Percentiles rank a stretch among this genome's conserved stretches.
Conservation (phyloP, 2,329 filamentous ascomycete genomes). For the Apiospora aurea region DNA sequence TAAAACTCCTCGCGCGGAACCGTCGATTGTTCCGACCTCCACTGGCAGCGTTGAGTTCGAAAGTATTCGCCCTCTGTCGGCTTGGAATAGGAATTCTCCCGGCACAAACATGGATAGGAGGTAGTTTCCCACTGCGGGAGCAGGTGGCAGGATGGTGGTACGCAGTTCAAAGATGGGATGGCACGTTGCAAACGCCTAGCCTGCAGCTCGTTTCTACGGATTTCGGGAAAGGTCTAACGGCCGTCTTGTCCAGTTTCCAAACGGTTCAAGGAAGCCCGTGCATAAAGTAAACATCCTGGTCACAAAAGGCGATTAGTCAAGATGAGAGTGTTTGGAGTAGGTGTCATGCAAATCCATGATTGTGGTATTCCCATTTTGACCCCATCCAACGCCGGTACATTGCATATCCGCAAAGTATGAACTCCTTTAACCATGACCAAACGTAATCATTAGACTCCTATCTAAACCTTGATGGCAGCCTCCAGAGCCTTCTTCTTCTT, state of each 20-base stretch:
- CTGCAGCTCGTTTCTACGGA: not conserved
- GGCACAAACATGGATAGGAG: not conserved
- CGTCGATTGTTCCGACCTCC: not conserved
- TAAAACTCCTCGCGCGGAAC: not conserved
- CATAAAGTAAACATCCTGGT: not conserved
- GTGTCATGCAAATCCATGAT: conserved; percentile 44
- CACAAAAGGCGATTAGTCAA: conserved; percentile 11
- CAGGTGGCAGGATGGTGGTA: not conserved
- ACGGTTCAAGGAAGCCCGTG: conserved; percentile 1
- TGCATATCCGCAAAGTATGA: conserved; percentile 41
- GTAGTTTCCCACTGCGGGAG: not conserved
- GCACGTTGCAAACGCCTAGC: not conserved
- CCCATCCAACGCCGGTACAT: conserved; percentile 45
- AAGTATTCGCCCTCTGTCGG: not conserved
- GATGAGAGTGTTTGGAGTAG: conserved; percentile 34
- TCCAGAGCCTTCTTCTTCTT: conserved; percentile 97
- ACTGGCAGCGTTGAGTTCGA: not conserved
- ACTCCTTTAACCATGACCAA: conserved; percentile 42
- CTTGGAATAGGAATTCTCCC: not conserved
- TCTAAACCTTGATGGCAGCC: conserved; percentile 95
- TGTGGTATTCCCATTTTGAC: conserved; percentile 47
- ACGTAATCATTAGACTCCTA: conserved; percentile 26
- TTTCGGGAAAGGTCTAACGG: not conserved
- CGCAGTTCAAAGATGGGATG: not conserved
- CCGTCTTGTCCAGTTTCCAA: not conserved